These are phyloP conservation scores for Candida xiaguanensis DNA, from an alignment of 805 yeast species.

Conservation along the genomic window DNA sequence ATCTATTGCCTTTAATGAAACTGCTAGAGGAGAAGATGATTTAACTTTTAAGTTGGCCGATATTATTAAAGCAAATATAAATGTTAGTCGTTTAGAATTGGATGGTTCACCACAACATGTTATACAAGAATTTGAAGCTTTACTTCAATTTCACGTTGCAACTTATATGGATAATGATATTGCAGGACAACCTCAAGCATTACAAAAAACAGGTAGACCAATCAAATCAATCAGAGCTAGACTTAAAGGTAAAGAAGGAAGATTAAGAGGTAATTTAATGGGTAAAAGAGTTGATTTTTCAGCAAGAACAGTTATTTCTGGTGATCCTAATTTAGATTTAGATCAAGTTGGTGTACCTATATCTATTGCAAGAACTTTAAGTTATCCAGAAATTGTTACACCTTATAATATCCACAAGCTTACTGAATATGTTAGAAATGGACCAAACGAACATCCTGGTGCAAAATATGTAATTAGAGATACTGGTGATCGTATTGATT, in stretches of 20 bases:
- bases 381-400: slow-evolving; percentile 97
- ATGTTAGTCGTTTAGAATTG: slow-evolving; percentile 95
- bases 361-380: slow-evolving; percentile 89
- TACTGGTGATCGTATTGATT: slow-evolving; percentile 97
- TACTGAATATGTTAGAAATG: slow-evolving; percentile 92
- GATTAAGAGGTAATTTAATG: slow-evolving; percentile 97
- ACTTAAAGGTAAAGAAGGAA: slow-evolving; percentile 98
- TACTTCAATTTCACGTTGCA: slow-evolving; percentile 96
- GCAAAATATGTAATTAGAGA: slow-evolving; percentile 98
- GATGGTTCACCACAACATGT: slow-evolving; percentile 99
- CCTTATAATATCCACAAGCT: slow-evolving; percentile 94
- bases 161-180: slow-evolving; percentile 99
- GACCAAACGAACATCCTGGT: slow-evolving; percentile 99
- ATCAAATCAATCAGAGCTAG: slow-evolving; percentile 99
- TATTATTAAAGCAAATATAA: slow-evolving; percentile 92
- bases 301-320: slow-evolving; percentile 98
- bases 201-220: slow-evolving; percentile 98
- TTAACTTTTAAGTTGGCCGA: slow-evolving; percentile 96
- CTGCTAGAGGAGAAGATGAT: slow-evolving; percentile 99
- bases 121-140: slow-evolving; percentile 90
- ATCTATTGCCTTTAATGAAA: slow-evolving; percentile 94
- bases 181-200: slow-evolving; percentile 99
- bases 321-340: slow-evolving; percentile 95
- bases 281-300: slow-evolving; percentile 99
- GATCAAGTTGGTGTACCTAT: slow-evolving; percentile 99